phyloP scores from a whole-genome alignment of 192 early-diverging fungal genomes.

The Lunasporangiospora selenospora region DNA sequence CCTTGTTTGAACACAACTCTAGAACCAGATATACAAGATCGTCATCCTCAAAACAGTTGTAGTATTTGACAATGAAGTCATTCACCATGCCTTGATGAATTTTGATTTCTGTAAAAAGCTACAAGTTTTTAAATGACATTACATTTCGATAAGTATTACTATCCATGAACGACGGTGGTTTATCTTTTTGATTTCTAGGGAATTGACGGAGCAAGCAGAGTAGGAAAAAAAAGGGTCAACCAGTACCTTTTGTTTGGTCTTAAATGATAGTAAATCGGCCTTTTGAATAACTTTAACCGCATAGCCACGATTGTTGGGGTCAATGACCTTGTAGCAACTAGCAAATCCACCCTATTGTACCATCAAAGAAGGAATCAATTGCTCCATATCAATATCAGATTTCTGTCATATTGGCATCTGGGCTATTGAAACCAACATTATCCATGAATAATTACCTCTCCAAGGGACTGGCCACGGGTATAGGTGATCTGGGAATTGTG shows the following conservation, averaged over 20 bases:
- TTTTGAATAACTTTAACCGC: slow-evolving; percentile 71
- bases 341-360: slow-evolving; percentile 86
- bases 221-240: neutral
- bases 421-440: neutral
- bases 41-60: slow-evolving; percentile 88
- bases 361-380: neutral
- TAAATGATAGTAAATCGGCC: slow-evolving; percentile 46
- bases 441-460: slow-evolving; percentile 50
- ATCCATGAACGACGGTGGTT: no score
- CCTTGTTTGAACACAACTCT: slow-evolving; percentile 91
- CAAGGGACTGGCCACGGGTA: slow-evolving; percentile 50
- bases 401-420: no score
- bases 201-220: no score
- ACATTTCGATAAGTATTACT: no score
- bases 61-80: slow-evolving; percentile 80
- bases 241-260: slow-evolving; percentile 54
- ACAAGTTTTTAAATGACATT: no score
- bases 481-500: slow-evolving; percentile 34
- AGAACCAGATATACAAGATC: slow-evolving; percentile 88
- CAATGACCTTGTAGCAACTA: slow-evolving; percentile 77
- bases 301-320: slow-evolving; percentile 52
- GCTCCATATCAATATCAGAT: neutral
- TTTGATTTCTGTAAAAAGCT: slow-evolving; percentile 79
- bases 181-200: no score
- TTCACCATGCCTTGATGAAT: slow-evolving; percentile 80